Evolutionary conservation across 768 basidiomycete species (phyloP).

Genomic region (Termitomyces sp.): DNA sequence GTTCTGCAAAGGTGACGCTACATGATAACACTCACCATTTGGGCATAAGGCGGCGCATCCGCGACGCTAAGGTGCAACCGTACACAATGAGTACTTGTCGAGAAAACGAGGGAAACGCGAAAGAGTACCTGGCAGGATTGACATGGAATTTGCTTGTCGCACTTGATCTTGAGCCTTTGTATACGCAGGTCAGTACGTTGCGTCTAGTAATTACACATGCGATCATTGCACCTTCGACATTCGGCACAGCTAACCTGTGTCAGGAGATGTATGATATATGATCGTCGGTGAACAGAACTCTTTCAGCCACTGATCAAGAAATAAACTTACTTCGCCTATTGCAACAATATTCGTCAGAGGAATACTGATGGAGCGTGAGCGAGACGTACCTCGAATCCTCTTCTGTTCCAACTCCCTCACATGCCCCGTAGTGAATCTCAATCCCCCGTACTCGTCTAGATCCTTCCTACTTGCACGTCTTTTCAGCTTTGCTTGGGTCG

Average conservation of each 20-base stretch:
- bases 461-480: constrained; percentile 45
- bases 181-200: constrained; percentile 7
- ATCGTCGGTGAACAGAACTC: constrained; percentile 1
- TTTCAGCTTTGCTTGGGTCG: constrained; percentile 43
- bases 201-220: constrained; percentile 17
- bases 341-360: neutral
- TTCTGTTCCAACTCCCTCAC: constrained; percentile 69
- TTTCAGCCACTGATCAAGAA: constrained; percentile 1
- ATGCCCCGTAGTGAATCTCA: constrained; percentile 42
- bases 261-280: neutral
- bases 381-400: constrained; percentile 48
- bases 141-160: constrained; percentile 78
- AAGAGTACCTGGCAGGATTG: constrained; percentile 65
- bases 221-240: constrained; percentile 67
- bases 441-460: constrained; percentile 32
- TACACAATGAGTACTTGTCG: neutral
- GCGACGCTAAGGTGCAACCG: constrained; percentile 35
- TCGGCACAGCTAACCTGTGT: constrained; percentile 71
- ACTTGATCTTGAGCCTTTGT: constrained; percentile 67
- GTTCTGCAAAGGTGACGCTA: constrained; percentile 1
- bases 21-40: constrained; percentile 41
- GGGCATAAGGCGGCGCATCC: constrained; percentile 70
- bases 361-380: constrained; percentile 8
- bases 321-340: constrained; percentile 23
- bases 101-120: constrained; percentile 18